Conservation (phyloP, 257 asterid species). For the Nicotiana tomentosiformis region DNA sequence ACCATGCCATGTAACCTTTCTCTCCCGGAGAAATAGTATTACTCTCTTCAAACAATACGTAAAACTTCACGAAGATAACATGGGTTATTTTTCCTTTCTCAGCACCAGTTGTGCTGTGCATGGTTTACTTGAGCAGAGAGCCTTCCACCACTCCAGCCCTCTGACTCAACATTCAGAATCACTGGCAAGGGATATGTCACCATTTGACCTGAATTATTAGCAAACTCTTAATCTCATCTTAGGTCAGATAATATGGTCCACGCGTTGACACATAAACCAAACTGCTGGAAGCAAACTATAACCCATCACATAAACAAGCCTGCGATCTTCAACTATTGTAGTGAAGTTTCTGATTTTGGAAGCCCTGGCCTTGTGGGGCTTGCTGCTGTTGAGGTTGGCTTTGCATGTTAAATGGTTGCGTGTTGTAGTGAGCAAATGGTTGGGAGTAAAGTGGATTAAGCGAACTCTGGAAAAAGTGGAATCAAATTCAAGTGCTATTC, state of each 20-base stretch:
- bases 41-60: conserved; percentile 6
- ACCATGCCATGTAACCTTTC: conserved; percentile 24
- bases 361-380: conserved; percentile 63
- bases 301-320: conserved; percentile 21
- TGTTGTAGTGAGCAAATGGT: conserved; percentile 72
- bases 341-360: conserved; percentile 74
- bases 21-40: conserved; percentile 14
- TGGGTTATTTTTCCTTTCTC: conserved; percentile 35
- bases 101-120: conserved; percentile 35
- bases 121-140: conserved; percentile 15
- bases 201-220: conserved; percentile 23
- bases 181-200: conserved; percentile 16
- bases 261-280: conserved; percentile 46
- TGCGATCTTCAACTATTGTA: conserved; percentile 51
- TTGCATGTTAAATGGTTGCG: conserved; percentile 63
- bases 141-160: conserved; percentile 27
- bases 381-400: conserved; percentile 64
- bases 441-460: conserved; percentile 79
- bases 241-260: conserved; percentile 9
- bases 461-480: conserved; percentile 41
- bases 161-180: conserved; percentile 18
- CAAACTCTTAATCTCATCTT: not conserved
- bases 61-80: conserved; percentile 19
- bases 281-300: conserved; percentile 42
- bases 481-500: not conserved